Evolutionary conservation across 352 stramenopile genomes (phyloP).

Genomic region (Globisporangium polare): DNA sequence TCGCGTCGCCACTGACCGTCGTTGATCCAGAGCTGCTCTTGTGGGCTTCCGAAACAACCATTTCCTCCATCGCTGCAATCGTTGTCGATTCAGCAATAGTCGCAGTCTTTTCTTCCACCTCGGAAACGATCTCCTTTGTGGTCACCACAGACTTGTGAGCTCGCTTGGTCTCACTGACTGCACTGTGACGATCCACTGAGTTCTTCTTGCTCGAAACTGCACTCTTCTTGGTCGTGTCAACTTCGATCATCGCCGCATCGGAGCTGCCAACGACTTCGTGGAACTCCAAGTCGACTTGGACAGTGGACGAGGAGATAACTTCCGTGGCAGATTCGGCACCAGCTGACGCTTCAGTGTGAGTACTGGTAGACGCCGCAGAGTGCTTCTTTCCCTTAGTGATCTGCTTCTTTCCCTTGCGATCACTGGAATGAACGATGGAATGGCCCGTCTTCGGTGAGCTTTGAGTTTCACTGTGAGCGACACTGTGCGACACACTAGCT

Average conservation of each 20-base stretch:
- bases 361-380: background rate
- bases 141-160: background rate
- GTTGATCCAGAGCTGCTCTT: background rate
- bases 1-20: background rate
- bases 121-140: background rate
- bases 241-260: background rate
- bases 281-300: background rate
- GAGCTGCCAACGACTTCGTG: background rate
- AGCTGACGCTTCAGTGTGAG: background rate
- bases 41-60: background rate
- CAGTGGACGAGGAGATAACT: background rate
- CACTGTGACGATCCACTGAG: background rate
- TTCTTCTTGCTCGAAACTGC: background rate
- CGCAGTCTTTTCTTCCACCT: conserved; percentile 3
- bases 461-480: background rate
- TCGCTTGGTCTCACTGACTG: background rate
- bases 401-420: conserved; percentile 6
- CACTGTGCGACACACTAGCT: background rate
- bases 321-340: background rate
- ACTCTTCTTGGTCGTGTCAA: conserved; percentile 1
- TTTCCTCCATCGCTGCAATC: background rate
- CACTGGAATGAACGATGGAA: background rate
- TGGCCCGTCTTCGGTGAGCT: background rate
- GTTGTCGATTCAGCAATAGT: background rate
- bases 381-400: background rate